A percentile compares a stretch with the other conserved stretches of the same genome.
phyloP scores from a whole-genome alignment of 139 green algal genomes.

The Chlorella sp. region DNA sequence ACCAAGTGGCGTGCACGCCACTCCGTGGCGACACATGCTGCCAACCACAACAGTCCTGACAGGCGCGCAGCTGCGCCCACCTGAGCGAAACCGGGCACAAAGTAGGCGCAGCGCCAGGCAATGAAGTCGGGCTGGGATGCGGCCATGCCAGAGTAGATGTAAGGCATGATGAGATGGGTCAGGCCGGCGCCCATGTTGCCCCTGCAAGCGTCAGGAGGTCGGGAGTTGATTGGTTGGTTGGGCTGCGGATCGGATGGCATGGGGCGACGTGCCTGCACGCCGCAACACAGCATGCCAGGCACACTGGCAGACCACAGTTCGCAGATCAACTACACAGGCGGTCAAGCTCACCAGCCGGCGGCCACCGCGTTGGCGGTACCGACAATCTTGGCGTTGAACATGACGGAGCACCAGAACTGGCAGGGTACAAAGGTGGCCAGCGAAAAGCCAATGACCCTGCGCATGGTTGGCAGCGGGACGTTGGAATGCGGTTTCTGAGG shows the following conservation, averaged over 20 bases:
- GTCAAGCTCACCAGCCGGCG: slow-evolving; percentile 63
- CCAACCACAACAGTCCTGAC: too few relatives aligned
- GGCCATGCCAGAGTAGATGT: slow-evolving; percentile 73
- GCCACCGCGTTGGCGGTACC: slow-evolving; percentile 91
- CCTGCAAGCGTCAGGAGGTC: slow-evolving; percentile 48
- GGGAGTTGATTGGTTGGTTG: too few relatives aligned
- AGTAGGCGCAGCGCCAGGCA: slow-evolving; percentile 93
- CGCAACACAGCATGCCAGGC: too few relatives aligned
- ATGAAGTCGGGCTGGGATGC: slow-evolving; percentile 59
- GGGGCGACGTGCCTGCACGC: too few relatives aligned
- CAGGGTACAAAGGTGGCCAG: slow-evolving; percentile 91
- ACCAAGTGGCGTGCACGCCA: too few relatives aligned
- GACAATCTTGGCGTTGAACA: slow-evolving; percentile 93
- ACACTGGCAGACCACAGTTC: too few relatives aligned
- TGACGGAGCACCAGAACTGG: slow-evolving; percentile 92
- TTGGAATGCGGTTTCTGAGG: too few relatives aligned
- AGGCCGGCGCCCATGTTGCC: slow-evolving; percentile 93
- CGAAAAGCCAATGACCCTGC: slow-evolving; percentile 64
- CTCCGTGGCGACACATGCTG: too few relatives aligned
- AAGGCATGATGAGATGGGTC: slow-evolving; percentile 94
- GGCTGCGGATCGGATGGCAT: too few relatives aligned
- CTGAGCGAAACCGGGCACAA: slow-evolving; percentile 72
- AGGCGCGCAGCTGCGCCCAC: too few relatives aligned
- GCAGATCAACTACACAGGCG: too few relatives aligned
- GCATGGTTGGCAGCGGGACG: too few relatives aligned